These are phyloP conservation scores for Pisolithus sp. DNA, from an alignment of 768 basidiomycete genomes.

Conservation along the genomic window DNA sequence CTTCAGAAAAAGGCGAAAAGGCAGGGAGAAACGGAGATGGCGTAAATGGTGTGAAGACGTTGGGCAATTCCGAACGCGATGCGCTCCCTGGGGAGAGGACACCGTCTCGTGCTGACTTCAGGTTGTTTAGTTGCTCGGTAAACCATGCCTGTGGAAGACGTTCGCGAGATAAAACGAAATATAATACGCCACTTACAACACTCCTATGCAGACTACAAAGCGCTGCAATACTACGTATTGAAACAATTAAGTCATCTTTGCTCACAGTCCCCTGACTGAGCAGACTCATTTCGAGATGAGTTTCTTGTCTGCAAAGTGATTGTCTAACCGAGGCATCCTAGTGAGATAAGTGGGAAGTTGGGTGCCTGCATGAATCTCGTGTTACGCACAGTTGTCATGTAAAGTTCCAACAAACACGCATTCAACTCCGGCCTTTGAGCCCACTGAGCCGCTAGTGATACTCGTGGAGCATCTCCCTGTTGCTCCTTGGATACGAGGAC, in stretches of 20 bases:
- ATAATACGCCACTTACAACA: conserved; percentile 50
- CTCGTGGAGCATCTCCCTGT: conserved; percentile 35
- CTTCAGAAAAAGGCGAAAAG: conserved; percentile 29
- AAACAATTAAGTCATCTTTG: conserved; percentile 62
- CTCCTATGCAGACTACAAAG: conserved; percentile 80
- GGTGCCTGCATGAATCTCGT: background rate
- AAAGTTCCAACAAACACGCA: conserved; percentile 63
- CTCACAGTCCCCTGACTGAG: conserved; percentile 48
- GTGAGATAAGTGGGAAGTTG: conserved; percentile 1
- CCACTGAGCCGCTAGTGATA: conserved; percentile 72
- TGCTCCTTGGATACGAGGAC: conserved; percentile 50
- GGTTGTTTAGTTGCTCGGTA: conserved; percentile 55
- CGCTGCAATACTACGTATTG: conserved; percentile 64
- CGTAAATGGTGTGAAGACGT: conserved; percentile 34
- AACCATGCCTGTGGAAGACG: conserved; percentile 69
- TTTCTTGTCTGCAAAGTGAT: conserved; percentile 70
- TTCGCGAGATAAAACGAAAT: conserved; percentile 2
- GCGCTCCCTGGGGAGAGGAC: conserved; percentile 41
- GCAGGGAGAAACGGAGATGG: conserved; percentile 44
- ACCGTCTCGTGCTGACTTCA: conserved; percentile 56
- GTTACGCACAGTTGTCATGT: conserved; percentile 44
- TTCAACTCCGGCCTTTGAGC: conserved; percentile 79
- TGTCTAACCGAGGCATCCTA: conserved; percentile 41
- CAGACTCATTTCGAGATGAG: conserved; percentile 66
- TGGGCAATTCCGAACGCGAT: conserved; percentile 42